A percentile compares a stretch with the other conserved stretches of the same genome.
These are phyloP conservation scores for Tephrocybe rancida DNA, from an alignment of 768 basidiomycete species.

Conservation along the genomic window DNA sequence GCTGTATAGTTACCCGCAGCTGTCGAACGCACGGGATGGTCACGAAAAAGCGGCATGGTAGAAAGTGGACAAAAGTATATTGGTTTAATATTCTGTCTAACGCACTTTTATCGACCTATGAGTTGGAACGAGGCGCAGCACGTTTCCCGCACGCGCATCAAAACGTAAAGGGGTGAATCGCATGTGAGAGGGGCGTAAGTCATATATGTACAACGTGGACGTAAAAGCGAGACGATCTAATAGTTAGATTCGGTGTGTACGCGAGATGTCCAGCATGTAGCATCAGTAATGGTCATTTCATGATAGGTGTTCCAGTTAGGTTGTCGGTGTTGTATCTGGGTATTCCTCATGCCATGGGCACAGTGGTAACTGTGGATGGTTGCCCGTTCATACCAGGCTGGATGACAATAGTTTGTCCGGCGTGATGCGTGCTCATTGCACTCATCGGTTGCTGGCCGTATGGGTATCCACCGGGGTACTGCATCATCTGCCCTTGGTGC, in stretches of 20 bases:
- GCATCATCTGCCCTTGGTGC: constrained; percentile 25
- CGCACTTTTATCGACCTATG: constrained; percentile 13
- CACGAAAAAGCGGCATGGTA: constrained; percentile 51
- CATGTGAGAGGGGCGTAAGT: neutral
- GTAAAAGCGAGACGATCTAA: neutral
- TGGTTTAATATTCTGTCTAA: neutral
- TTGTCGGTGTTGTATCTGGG: neutral
- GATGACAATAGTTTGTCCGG: constrained; percentile 68
- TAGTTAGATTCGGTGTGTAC: no score
- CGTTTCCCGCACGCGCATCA: constrained; percentile 15
- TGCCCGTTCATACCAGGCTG: constrained; percentile 66
- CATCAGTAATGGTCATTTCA: no score
- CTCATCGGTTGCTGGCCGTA: constrained; percentile 38
- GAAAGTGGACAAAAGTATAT: neutral
- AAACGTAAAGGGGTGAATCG: constrained; percentile 8
- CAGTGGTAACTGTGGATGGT: constrained; percentile 61
- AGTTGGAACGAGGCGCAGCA: constrained; percentile 17
- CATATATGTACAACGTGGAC: constrained; percentile 1
- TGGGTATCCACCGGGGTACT: constrained; percentile 27
- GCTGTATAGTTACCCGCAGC: constrained; percentile 34
- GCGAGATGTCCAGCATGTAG: no score
- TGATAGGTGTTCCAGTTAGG: no score
- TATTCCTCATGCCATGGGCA: constrained; percentile 38
- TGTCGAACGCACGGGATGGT: constrained; percentile 47
- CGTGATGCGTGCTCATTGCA: constrained; percentile 33